These are phyloP conservation scores for Eragrostis tef DNA, from an alignment of 202 grass and related monocot genomes.

Conservation along the genomic window DNA sequence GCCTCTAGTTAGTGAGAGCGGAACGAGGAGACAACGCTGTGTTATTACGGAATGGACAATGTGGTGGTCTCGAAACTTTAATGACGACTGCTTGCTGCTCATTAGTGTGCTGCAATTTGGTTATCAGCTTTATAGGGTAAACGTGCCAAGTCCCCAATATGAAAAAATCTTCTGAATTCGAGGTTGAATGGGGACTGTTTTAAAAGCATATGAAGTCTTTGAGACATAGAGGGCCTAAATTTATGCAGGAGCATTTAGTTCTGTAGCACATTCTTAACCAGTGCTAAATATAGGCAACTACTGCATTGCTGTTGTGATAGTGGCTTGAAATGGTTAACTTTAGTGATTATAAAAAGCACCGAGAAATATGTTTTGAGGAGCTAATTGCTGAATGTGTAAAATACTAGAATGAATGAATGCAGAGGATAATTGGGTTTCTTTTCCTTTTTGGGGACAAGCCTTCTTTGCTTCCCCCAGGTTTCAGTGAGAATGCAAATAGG, in stretches of 20 bases:
- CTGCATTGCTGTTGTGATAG: background rate
- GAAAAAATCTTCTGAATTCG: background rate
- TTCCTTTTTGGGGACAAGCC: background rate
- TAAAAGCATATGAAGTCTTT: background rate
- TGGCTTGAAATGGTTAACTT: background rate
- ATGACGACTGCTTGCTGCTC: background rate
- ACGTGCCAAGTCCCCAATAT: background rate
- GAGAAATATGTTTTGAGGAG: background rate
- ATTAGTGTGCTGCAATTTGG: background rate
- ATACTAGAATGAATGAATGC: background rate
- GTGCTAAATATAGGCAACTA: background rate
- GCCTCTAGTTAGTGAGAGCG: background rate
- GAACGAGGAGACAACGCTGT: background rate
- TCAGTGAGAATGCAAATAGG: background rate
- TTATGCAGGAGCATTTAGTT: background rate
- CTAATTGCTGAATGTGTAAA: background rate
- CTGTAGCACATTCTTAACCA: background rate
- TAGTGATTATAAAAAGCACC: background rate
- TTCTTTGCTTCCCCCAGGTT: no score
- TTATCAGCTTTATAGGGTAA: background rate
- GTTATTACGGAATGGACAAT: background rate
- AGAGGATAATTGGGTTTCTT: no score
- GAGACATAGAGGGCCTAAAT: no score
- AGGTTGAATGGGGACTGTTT: background rate
- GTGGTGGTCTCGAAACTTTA: background rate